Evolutionary conservation across 768 basidiomycete genomes (phyloP).

Genomic region (Lentinula lateritia): DNA sequence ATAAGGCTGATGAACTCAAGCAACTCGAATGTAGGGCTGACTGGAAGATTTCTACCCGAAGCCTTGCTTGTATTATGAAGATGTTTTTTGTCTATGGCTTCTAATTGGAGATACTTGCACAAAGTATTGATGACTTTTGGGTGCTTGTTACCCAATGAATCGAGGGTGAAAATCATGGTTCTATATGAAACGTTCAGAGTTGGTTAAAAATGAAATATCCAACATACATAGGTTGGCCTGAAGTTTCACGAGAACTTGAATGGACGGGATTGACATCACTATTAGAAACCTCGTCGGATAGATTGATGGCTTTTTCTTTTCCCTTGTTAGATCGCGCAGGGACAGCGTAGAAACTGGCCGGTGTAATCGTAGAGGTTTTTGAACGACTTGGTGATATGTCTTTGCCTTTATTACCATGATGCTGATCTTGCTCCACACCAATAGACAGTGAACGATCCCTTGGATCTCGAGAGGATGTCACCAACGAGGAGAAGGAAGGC

Average conservation of each 20-base stretch:
- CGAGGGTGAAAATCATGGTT: constrained; percentile 81
- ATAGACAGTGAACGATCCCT: neutral
- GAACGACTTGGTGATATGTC: neutral
- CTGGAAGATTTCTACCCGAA: constrained; percentile 46
- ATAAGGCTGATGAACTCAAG: neutral
- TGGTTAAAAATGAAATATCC: neutral
- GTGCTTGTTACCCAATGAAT: constrained; percentile 81
- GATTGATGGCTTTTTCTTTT: constrained; percentile 9
- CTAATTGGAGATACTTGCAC: constrained; percentile 59
- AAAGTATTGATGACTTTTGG: constrained; percentile 57
- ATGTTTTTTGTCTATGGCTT: constrained; percentile 70
- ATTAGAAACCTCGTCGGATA: neutral
- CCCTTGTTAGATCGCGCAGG: neutral
- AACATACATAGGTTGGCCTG: neutral
- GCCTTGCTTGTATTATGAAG: constrained; percentile 32
- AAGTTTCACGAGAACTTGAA: neutral
- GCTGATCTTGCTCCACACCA: constrained; percentile 8
- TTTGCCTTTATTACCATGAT: neutral
- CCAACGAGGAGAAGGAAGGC: neutral
- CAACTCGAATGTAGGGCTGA: constrained; percentile 20
- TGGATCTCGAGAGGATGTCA: neutral
- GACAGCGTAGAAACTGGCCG: neutral
- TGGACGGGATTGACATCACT: neutral
- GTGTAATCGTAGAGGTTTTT: neutral
- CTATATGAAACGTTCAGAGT: constrained; percentile 27